Evolutionary conservation across 441 rosid species (phyloP).

Genomic region (Gossypium davidsonii): DNA sequence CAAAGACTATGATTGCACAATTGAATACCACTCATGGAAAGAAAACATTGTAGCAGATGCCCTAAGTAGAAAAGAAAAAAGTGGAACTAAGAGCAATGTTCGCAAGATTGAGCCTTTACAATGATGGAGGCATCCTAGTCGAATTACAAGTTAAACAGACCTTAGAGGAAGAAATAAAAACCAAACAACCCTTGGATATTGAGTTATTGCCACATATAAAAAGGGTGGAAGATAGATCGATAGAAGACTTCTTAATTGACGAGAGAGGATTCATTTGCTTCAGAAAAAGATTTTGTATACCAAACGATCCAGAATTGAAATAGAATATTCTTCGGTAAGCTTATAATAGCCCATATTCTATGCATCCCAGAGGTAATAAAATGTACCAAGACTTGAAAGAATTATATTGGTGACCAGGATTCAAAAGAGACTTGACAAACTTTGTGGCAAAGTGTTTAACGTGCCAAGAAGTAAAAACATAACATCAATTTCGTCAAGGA

Average conservation of each 20-base stretch:
- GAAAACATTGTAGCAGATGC: neutral
- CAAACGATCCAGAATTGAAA: neutral
- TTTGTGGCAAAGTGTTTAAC: too few relatives aligned
- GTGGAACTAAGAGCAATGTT: neutral
- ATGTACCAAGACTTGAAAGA: neutral
- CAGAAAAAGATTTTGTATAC: neutral
- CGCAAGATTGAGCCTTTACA: neutral
- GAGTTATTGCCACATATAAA: neutral
- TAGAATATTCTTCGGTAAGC: neutral
- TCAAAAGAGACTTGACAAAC: too few relatives aligned
- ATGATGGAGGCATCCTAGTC: neutral
- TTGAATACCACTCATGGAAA: neutral
- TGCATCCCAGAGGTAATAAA: neutral
- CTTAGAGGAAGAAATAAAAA: too few relatives aligned
- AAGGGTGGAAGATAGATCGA: neutral
- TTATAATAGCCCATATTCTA: too few relatives aligned
- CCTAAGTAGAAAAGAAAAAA: neutral
- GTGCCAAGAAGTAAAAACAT: too few relatives aligned
- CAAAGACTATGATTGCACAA: neutral
- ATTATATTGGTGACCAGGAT: neutral
- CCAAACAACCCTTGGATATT: neutral
- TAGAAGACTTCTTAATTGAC: neutral
- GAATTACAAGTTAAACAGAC: neutral
- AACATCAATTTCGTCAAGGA: too few relatives aligned
- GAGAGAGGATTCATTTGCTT: neutral